Conservation (phyloP, 306 rosid species). For the Boehmeria nivea region DNA sequence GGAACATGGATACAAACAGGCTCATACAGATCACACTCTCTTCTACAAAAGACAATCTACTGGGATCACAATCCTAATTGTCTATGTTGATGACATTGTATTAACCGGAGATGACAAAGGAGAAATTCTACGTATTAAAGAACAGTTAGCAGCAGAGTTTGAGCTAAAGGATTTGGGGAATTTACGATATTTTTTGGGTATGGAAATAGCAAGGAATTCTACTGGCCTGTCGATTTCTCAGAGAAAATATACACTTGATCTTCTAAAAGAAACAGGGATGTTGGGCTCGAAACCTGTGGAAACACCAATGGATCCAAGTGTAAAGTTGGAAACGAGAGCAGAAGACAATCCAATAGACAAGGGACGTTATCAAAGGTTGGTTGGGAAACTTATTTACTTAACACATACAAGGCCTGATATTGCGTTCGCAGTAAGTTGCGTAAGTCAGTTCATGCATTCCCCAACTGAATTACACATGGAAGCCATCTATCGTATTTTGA, state of each 20-base stretch:
- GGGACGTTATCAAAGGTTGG: not conserved
- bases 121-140: not conserved
- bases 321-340: too few relatives aligned
- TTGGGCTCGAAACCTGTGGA: too few relatives aligned
- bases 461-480: not conserved
- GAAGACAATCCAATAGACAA: not conserved
- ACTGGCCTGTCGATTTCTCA: not conserved
- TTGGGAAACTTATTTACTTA: too few relatives aligned
- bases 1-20: not conserved
- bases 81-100: not conserved
- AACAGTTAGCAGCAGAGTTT: not conserved
- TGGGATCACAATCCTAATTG: too few relatives aligned
- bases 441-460: not conserved
- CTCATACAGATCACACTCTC: not conserved
- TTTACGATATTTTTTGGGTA: not conserved
- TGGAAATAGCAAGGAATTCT: not conserved
- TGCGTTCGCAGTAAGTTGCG: not conserved
- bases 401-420: not conserved
- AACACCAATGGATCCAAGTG: too few relatives aligned
- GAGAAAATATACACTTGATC: not conserved
- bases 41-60: not conserved
- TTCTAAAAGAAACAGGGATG: not conserved
- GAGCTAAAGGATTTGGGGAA: not conserved
- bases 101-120: not conserved
- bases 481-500: not conserved